These are phyloP conservation scores for Pisolithus albus DNA, from an alignment of 768 basidiomycete species.

Conservation along the genomic window DNA sequence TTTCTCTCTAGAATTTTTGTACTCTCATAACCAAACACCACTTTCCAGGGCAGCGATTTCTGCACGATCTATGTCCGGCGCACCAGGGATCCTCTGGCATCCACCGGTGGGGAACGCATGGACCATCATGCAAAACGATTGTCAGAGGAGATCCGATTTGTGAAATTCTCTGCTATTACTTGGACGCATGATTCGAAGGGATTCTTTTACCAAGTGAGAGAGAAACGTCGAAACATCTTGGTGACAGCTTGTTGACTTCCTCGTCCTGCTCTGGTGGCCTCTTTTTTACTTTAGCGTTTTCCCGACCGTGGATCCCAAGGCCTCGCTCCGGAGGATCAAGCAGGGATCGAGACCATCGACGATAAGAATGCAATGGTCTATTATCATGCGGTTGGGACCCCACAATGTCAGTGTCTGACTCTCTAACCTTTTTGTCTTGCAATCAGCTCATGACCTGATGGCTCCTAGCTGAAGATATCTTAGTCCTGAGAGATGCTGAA, in stretches of 20 bases:
- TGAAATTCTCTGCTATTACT: conserved; percentile 66
- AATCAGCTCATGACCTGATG: conserved; percentile 5
- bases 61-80: conserved; percentile 61
- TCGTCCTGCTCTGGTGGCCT: background rate
- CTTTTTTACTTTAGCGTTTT: conserved; percentile 38
- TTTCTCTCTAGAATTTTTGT: background rate
- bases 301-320: conserved; percentile 46
- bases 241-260: background rate
- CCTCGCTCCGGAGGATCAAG: conserved; percentile 39
- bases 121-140: conserved; percentile 48
- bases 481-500: conserved; percentile 57
- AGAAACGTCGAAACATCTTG: background rate
- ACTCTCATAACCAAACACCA: conserved; percentile 2
- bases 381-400: conserved; percentile 68
- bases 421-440: conserved; percentile 3
- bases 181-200: conserved; percentile 79
- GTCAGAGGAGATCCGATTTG: conserved; percentile 61
- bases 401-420: conserved; percentile 46
- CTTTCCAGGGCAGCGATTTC: conserved; percentile 62
- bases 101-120: conserved; percentile 30
- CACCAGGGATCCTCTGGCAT: conserved; percentile 50
- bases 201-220: conserved; percentile 69
- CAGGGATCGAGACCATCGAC: conserved; percentile 51
- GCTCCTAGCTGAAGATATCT: conserved; percentile 53
- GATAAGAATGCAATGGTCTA: conserved; percentile 69